Evolutionary conservation across 1,284 basidiomycete genomes (phyloP).

Genomic region (Schizophyllum amplum): DNA sequence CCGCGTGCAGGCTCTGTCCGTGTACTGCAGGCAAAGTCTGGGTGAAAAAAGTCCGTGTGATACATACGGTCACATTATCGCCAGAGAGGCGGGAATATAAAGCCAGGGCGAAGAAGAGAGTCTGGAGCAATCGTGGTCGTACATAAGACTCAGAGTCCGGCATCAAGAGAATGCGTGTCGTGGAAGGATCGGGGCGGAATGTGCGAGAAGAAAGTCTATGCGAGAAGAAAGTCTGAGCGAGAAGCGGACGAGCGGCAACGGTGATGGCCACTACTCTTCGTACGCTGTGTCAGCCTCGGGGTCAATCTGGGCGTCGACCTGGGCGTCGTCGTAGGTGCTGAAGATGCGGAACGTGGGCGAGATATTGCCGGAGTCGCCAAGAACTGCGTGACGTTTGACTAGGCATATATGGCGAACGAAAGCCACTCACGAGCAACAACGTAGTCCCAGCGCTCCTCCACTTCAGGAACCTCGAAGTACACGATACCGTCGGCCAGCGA

Average conservation of each 20-base stretch:
- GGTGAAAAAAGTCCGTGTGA: not conserved
- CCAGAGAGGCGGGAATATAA: not conserved
- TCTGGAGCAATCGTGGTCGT: not conserved
- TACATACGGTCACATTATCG: not conserved
- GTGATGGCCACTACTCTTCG: not conserved
- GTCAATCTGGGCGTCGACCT: not conserved
- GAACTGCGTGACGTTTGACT: conserved; percentile 18
- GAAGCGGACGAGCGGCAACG: too few species aligned
- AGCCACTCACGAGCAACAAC: conserved; percentile 37
- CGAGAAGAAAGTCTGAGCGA: too few species aligned
- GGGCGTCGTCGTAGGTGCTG: not conserved
- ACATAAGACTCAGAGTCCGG: not conserved
- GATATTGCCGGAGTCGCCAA: conserved; percentile 36
- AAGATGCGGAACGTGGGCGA: conserved; percentile 35
- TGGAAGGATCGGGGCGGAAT: not conserved
- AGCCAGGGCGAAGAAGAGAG: not conserved
- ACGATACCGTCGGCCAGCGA: conserved; percentile 41
- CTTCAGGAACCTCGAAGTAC: conserved; percentile 48
- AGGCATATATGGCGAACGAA: conserved; percentile 4
- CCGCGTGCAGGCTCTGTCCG: not conserved
- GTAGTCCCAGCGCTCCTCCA: conserved; percentile 32
- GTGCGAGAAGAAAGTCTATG: not conserved
- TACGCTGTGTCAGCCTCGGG: not conserved
- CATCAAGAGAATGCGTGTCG: not conserved
- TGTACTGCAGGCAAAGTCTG: not conserved